phyloP scores from a whole-genome alignment of 2,329 filamentous ascomycete species.

The Trichoderma oligosporum region DNA sequence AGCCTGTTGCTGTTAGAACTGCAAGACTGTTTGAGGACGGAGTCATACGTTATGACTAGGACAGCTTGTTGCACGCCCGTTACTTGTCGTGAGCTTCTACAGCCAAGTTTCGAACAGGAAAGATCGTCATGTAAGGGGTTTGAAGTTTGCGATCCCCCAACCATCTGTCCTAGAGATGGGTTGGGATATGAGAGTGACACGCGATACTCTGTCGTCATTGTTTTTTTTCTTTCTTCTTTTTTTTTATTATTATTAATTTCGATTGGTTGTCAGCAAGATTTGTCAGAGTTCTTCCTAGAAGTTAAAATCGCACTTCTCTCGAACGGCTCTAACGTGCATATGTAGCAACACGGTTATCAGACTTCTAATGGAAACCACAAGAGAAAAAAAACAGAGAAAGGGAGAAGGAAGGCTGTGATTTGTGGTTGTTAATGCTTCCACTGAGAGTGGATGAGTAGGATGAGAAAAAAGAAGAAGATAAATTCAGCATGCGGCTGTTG shows the following conservation, averaged over 20 bases:
- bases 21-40: not conserved
- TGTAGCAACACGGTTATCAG: too few species aligned
- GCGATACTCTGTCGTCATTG: slow-evolving; percentile 29
- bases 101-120: not conserved
- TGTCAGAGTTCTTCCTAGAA: not conserved
- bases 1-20: slow-evolving; percentile 34
- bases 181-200: slow-evolving; percentile 36
- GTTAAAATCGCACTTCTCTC: not conserved
- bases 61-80: slow-evolving; percentile 15
- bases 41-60: slow-evolving; percentile 22
- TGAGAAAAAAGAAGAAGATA: not conserved
- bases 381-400: not conserved
- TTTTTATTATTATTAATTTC: not conserved
- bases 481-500: not conserved
- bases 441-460: not conserved
- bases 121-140: not conserved
- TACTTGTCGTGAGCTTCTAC: not conserved
- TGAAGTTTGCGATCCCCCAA: slow-evolving; percentile 13
- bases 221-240: too few species aligned
- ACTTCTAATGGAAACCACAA: too few species aligned
- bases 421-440: not conserved
- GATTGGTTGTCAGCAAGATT: not conserved
- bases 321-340: not conserved
- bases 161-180: slow-evolving; percentile 32
- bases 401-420: not conserved